Conservation (phyloP, 306 rosid species). For the Malus sieversii region DNA sequence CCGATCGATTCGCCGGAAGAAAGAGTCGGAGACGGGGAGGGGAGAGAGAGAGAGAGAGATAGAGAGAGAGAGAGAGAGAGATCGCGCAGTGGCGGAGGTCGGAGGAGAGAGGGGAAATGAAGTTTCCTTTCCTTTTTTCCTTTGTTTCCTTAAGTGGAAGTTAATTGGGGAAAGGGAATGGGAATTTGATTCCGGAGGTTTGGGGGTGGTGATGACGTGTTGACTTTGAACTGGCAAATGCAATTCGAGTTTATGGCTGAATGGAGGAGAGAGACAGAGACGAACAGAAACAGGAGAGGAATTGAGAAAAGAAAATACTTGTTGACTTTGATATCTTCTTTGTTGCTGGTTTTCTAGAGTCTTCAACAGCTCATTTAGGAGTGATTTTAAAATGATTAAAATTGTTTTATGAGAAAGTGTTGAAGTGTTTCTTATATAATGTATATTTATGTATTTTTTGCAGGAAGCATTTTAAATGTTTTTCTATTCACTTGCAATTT, state of each 20-base stretch:
- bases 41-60: background rate
- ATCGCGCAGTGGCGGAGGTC: background rate
- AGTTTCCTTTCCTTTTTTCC: background rate
- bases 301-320: background rate
- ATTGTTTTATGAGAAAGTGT: too few species aligned
- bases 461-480: accelerated
- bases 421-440: too few species aligned
- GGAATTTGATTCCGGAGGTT: background rate
- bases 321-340: background rate
- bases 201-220: slow-evolving; percentile 15
- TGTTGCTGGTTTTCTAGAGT: too few species aligned
- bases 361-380: too few species aligned
- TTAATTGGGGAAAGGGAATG: background rate
- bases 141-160: background rate
- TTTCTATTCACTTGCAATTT: too few species aligned
- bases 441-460: too few species aligned
- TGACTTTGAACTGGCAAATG: slow-evolving; percentile 8
- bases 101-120: background rate
- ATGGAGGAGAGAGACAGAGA: background rate
- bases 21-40: background rate
- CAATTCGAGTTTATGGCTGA: background rate
- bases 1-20: slow-evolving; percentile 4
- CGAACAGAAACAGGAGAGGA: background rate
- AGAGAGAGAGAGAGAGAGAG: slow-evolving; percentile 1
- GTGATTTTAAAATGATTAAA: too few species aligned